These are phyloP conservation scores for Byssochlamys sp. DNA, from an alignment of 2,329 filamentous ascomycete genomes.

Conservation along the genomic window DNA sequence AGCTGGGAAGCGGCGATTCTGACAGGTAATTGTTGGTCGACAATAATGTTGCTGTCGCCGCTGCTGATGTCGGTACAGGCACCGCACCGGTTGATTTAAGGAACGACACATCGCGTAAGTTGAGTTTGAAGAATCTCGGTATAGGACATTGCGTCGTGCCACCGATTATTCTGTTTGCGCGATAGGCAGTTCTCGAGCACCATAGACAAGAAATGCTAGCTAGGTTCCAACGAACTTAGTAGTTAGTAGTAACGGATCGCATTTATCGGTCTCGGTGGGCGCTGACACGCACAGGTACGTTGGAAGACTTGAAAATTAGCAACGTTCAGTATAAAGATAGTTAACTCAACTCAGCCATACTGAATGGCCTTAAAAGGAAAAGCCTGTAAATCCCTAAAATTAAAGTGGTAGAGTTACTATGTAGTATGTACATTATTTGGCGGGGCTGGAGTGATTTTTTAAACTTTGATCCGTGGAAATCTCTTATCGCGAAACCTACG, in stretches of 20 bases:
- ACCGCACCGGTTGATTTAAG: neutral
- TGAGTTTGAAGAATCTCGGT: neutral
- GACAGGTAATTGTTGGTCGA: neutral
- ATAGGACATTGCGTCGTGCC: neutral
- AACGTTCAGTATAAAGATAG: neutral
- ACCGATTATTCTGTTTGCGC: neutral
- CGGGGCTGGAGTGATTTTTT: neutral
- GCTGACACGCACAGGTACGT: neutral
- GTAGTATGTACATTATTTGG: neutral
- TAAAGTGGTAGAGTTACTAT: neutral
- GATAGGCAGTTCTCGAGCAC: neutral
- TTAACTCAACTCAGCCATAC: neutral
- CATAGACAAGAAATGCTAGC: neutral
- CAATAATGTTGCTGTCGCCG: neutral
- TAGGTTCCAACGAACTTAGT: too few relatives aligned
- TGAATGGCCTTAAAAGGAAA: neutral
- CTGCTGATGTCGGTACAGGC: neutral
- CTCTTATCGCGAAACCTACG: neutral
- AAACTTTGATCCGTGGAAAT: neutral
- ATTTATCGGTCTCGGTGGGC: neutral
- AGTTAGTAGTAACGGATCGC: neutral
- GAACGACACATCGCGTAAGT: neutral
- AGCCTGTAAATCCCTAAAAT: neutral
- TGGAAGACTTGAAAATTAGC: neutral
- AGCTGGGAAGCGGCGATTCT: neutral